Conservation (phyloP, 306 rosid genomes). For the Cyclanthera cordifolia region DNA sequence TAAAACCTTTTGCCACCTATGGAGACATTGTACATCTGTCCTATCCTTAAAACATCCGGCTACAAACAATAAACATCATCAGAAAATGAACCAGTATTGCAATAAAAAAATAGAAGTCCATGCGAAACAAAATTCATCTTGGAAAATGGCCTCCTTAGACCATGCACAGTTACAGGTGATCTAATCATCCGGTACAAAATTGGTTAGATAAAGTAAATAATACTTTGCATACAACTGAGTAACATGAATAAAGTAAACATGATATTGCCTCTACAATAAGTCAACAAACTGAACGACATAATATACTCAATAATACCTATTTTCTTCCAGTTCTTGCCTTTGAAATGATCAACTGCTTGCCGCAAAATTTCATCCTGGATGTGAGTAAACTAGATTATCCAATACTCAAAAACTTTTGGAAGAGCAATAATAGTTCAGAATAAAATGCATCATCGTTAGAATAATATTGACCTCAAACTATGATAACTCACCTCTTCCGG, state of each 20-base stretch:
- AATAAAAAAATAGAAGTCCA: conserved; percentile 2
- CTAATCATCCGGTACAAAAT: neutral
- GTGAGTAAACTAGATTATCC: conserved; percentile 12
- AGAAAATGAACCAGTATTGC: neutral
- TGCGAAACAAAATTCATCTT: neutral
- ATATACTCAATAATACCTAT: conserved; percentile 47
- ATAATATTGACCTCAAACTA: neutral
- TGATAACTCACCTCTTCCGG: conserved; percentile 10
- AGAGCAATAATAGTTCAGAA: neutral
- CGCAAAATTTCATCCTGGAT: conserved; percentile 67
- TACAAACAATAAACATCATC: conserved; percentile 28
- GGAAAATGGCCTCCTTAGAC: neutral
- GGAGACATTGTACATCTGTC: conserved; percentile 96
- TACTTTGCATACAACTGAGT: neutral
- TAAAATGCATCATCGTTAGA: neutral
- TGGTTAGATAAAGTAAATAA: neutral
- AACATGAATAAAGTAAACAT: neutral
- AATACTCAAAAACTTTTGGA: neutral
- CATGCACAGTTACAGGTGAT: neutral
- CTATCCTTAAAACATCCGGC: conserved; percentile 94
- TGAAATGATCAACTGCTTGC: conserved; percentile 75
- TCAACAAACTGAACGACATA: neutral
- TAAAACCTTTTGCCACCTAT: conserved; percentile 98
- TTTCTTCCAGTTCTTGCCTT: conserved; percentile 98
- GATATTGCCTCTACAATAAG: neutral